These are phyloP conservation scores for Pichia sp. DNA, from an alignment of 1,139 yeast genomes.

Conservation along the genomic window DNA sequence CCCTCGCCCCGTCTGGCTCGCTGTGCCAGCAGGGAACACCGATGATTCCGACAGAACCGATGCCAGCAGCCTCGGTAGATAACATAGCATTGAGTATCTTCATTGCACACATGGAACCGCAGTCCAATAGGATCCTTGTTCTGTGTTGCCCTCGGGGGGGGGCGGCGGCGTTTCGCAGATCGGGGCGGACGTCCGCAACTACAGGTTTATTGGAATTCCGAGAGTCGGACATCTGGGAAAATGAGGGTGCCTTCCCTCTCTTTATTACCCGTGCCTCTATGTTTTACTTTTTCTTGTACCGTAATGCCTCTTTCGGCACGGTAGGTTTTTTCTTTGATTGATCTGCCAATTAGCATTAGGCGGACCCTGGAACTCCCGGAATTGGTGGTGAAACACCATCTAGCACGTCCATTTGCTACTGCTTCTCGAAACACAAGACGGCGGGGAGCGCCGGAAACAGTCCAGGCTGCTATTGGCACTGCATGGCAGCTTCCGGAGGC, in stretches of 20 bases:
- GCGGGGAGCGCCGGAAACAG: background rate
- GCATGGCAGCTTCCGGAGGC: background rate
- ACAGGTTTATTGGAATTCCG: background rate
- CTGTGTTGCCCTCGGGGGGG: background rate
- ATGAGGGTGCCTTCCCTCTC: background rate
- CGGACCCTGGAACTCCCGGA: too few relatives aligned
- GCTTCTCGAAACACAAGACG: background rate
- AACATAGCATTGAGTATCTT: background rate
- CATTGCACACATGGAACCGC: background rate
- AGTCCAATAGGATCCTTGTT: background rate
- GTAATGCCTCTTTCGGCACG: background rate
- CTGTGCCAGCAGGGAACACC: background rate
- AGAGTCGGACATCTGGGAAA: constrained; percentile 2
- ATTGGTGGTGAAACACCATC: background rate
- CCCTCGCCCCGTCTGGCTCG: background rate
- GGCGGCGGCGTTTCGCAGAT: background rate
- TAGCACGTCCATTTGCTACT: background rate
- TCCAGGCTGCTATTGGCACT: background rate
- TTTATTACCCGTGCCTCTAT: background rate
- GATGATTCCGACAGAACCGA: background rate
- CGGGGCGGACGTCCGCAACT: background rate
- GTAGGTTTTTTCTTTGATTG: background rate
- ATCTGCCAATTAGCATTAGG: background rate
- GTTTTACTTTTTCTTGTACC: background rate
- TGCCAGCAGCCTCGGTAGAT: background rate